These are phyloP conservation scores for Xylariomycetidae sp. DNA, from an alignment of 2,329 filamentous ascomycete species.

Conservation along the genomic window DNA sequence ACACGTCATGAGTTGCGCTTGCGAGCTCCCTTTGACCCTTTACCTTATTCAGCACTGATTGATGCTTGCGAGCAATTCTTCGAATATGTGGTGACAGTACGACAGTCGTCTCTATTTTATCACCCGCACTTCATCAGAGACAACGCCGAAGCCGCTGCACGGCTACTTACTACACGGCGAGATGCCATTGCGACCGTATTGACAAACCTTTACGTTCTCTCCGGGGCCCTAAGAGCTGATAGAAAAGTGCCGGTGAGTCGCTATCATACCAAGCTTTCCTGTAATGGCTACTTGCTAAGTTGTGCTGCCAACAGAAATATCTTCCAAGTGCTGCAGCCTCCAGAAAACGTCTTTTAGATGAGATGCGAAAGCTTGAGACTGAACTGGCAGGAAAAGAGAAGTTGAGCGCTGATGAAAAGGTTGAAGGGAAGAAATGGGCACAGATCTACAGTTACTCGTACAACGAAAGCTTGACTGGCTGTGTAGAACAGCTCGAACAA, in stretches of 20 bases:
- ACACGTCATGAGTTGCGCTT: slow-evolving; percentile 57
- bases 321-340: slow-evolving; percentile 52
- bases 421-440: slow-evolving; percentile 43
- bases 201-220: slow-evolving; percentile 54
- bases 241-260: slow-evolving; percentile 45
- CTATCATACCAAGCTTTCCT: too few species aligned
- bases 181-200: slow-evolving; percentile 55
- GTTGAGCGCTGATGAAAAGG: slow-evolving; percentile 19
- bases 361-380: slow-evolving; percentile 44
- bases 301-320: slow-evolving; percentile 35
- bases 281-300: too few species aligned
- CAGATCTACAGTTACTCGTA: slow-evolving; percentile 55
- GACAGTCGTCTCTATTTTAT: slow-evolving; percentile 55
- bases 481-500: slow-evolving; percentile 49
- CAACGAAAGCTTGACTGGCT: slow-evolving; percentile 48
- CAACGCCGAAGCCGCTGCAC: slow-evolving; percentile 42
- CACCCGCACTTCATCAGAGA: slow-evolving; percentile 48
- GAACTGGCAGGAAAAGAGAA: slow-evolving; percentile 25
- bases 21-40: slow-evolving; percentile 51
- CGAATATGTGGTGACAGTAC: slow-evolving; percentile 53
- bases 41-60: slow-evolving; percentile 52
- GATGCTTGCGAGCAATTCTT: slow-evolving; percentile 54
- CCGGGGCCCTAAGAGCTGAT: slow-evolving; percentile 47
- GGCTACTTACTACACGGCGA: slow-evolving; percentile 45
- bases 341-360: slow-evolving; percentile 46